These are phyloP conservation scores for Dichotomopilus funicola DNA, from an alignment of 2,329 filamentous ascomycete species.

Conservation along the genomic window DNA sequence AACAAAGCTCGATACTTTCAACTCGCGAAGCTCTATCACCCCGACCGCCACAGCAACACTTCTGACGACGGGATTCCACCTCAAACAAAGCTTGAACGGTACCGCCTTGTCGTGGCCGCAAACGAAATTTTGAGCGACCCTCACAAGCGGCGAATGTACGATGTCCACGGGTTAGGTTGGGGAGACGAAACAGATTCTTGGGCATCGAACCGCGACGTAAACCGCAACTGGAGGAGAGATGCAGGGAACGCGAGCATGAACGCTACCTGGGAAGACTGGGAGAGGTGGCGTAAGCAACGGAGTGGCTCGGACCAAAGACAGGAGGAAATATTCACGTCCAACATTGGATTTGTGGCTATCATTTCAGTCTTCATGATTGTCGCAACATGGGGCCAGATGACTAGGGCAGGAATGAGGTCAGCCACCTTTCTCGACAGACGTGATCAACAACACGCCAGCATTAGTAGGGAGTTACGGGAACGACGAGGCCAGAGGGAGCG, in stretches of 20 bases:
- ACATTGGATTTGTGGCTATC: conserved; percentile 69
- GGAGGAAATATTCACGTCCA: conserved; percentile 63
- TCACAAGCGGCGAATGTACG: conserved; percentile 71
- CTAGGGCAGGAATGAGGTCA: conserved; percentile 58
- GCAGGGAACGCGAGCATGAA: conserved; percentile 54
- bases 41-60: conserved; percentile 55
- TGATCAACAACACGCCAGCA: conserved; percentile 59
- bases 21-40: conserved; percentile 93
- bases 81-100: conserved; percentile 71
- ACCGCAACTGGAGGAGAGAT: conserved; percentile 43
- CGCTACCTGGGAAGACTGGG: conserved; percentile 98
- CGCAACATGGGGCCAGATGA: conserved; percentile 66
- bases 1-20: conserved; percentile 80
- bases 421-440: conserved; percentile 59
- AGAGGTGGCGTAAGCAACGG: conserved; percentile 62
- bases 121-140: conserved; percentile 84
- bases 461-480: conserved; percentile 52
- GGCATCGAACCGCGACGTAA: conserved; percentile 33
- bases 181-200: conserved; percentile 49
- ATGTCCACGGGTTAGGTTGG: conserved; percentile 79
- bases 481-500: conserved; percentile 47
- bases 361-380: conserved; percentile 62
- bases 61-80: conserved; percentile 45
- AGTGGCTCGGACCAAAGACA: conserved; percentile 44
- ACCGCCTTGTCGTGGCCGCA: conserved; percentile 79